Evolutionary conservation across 2,329 filamentous ascomycete genomes (phyloP).

Genomic region (Rugonectria rugulosa): DNA sequence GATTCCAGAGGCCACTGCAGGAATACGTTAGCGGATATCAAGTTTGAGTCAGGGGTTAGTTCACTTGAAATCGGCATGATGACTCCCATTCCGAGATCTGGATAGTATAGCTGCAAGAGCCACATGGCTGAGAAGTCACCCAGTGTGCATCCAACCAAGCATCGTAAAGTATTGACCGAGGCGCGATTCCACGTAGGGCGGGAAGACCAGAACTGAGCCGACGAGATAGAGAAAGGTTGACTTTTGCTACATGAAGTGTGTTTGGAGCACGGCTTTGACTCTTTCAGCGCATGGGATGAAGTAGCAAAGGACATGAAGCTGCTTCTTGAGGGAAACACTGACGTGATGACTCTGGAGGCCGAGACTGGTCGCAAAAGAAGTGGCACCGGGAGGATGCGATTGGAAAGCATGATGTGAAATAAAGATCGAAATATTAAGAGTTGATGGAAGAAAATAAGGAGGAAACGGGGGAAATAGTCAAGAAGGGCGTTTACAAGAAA

Average conservation of each 20-base stretch:
- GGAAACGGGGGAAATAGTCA: no score
- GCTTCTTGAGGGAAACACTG: neutral
- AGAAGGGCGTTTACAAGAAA: no score
- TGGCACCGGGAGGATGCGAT: neutral
- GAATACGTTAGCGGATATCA: neutral
- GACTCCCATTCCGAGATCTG: constrained; percentile 53
- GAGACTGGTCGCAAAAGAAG: neutral
- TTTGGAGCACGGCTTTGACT: neutral
- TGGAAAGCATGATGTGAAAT: neutral
- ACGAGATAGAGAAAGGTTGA: neutral
- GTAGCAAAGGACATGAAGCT: neutral
- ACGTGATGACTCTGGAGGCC: neutral
- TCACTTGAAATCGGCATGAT: constrained; percentile 63
- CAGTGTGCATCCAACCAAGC: constrained; percentile 60
- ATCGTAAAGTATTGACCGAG: constrained; percentile 61
- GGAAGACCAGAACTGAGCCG: constrained; percentile 43
- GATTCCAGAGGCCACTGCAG: constrained; percentile 59
- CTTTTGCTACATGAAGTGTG: neutral
- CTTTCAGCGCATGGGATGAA: neutral
- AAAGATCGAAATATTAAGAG: no score
- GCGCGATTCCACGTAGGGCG: constrained; percentile 56
- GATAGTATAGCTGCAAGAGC: constrained; percentile 57
- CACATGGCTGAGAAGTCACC: constrained; percentile 66
- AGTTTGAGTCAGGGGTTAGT: neutral
- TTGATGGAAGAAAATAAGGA: no score